Conservation (phyloP, 1,139 yeast genomes). For the Debaryomyces udenii region DNA sequence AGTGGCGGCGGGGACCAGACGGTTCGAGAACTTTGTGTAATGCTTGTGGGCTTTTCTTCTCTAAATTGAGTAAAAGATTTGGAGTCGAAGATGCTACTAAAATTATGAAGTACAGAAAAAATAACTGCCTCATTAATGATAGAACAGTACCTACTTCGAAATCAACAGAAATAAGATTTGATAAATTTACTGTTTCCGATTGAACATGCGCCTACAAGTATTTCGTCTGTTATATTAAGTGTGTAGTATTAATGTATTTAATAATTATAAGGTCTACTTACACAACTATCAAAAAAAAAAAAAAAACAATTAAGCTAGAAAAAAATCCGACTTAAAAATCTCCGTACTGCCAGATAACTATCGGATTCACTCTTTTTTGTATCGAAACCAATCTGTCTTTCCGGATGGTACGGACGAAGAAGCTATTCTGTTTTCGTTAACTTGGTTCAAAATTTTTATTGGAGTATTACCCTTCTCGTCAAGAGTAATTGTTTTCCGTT, state of each 20-base stretch:
- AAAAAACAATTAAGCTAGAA: background rate
- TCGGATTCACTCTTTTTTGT: constrained; percentile 38
- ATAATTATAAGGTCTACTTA: background rate
- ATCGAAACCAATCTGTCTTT: constrained; percentile 44
- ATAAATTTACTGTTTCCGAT: too few species aligned
- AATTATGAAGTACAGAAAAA: constrained; percentile 30
- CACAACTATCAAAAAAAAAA: constrained; percentile 2
- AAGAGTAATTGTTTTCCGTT: background rate
- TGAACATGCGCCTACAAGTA: background rate
- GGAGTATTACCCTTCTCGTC: constrained; percentile 2
- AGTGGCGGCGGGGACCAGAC: constrained; percentile 51
- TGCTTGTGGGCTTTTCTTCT: constrained; percentile 49
- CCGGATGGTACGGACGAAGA: constrained; percentile 47
- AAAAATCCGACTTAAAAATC: constrained; percentile 2
- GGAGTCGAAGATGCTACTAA: constrained; percentile 29
- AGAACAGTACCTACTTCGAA: constrained; percentile 13
- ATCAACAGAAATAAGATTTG: too few species aligned
- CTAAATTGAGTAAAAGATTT: constrained; percentile 33
- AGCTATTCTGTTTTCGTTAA: constrained; percentile 13
- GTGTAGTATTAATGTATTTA: background rate
- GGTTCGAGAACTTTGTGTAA: constrained; percentile 49
- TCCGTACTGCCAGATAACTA: constrained; percentile 28
- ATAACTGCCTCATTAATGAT: constrained; percentile 18
- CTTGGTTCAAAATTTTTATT: constrained; percentile 1
- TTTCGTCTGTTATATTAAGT: background rate